Evolutionary conservation across 371 early-diverging fungal genomes (phyloP).

Genomic region (Zancudomyces culisetae): DNA sequence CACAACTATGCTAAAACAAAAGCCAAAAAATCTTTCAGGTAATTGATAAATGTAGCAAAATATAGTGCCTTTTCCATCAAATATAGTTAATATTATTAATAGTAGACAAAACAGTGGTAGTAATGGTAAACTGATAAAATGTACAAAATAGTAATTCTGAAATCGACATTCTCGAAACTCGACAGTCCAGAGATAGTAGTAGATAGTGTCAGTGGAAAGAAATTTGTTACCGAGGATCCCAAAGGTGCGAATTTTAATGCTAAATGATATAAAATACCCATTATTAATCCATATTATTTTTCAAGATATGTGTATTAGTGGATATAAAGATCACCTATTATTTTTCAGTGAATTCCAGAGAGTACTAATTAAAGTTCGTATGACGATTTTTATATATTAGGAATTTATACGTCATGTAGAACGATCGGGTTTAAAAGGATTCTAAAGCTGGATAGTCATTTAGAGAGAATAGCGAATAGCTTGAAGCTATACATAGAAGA

Average conservation of each 20-base stretch:
- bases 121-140: no score
- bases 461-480: neutral
- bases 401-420: constrained; percentile 2
- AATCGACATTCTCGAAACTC: neutral
- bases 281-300: neutral
- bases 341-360: neutral
- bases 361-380: neutral
- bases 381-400: neutral
- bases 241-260: no score
- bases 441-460: constrained; percentile 2
- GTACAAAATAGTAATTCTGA: neutral
- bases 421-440: constrained; percentile 1
- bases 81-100: no score
- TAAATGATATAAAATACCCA: neutral
- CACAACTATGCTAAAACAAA: no score
- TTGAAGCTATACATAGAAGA: constrained; percentile 1
- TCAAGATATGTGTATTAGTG: neutral
- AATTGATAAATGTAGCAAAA: no score
- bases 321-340: neutral
- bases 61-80: no score
- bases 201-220: neutral
- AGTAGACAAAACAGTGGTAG: no score
- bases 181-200: neutral
- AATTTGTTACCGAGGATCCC: neutral
- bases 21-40: no score